These are phyloP conservation scores for Apium graveolens DNA, from an alignment of 129 eudicot genomes.

Conservation along the genomic window DNA sequence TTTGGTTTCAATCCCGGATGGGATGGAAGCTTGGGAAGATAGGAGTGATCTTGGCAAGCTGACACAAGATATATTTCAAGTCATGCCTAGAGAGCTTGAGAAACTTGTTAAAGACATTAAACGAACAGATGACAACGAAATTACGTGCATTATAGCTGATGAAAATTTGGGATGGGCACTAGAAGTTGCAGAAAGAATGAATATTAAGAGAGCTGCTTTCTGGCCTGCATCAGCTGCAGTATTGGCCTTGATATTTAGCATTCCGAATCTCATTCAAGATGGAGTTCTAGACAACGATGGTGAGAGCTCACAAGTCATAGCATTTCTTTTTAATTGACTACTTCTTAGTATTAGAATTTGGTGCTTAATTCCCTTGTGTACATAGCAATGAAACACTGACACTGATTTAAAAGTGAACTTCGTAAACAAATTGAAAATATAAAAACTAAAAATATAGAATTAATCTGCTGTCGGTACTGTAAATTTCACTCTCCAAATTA, in stretches of 20 bases:
- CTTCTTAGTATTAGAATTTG: neutral
- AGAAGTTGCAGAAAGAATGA: neutral
- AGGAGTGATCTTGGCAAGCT: neutral
- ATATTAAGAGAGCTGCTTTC: neutral
- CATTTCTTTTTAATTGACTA: neutral
- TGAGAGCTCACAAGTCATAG: neutral
- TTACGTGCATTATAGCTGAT: constrained; percentile 3
- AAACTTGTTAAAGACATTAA: neutral
- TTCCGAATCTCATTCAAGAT: constrained; percentile 2
- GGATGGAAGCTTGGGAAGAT: constrained; percentile 3
- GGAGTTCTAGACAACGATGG: neutral
- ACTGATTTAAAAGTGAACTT: neutral
- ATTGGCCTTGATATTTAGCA: neutral
- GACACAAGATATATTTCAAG: neutral
- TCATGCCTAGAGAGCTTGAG: constrained; percentile 1
- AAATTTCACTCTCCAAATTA: too few species aligned
- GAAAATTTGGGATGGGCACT: constrained; percentile 5
- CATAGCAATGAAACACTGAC: neutral
- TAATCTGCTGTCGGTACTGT: too few species aligned
- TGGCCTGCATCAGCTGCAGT: constrained; percentile 9
- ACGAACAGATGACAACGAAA: neutral
- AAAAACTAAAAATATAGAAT: too few species aligned
- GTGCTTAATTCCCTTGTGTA: neutral
- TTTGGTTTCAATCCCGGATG: constrained; percentile 3
- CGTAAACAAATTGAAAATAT: too few species aligned